Evolutionary conservation across 2,329 filamentous ascomycete genomes (phyloP).

Genomic region (Fusarium nelsonii): DNA sequence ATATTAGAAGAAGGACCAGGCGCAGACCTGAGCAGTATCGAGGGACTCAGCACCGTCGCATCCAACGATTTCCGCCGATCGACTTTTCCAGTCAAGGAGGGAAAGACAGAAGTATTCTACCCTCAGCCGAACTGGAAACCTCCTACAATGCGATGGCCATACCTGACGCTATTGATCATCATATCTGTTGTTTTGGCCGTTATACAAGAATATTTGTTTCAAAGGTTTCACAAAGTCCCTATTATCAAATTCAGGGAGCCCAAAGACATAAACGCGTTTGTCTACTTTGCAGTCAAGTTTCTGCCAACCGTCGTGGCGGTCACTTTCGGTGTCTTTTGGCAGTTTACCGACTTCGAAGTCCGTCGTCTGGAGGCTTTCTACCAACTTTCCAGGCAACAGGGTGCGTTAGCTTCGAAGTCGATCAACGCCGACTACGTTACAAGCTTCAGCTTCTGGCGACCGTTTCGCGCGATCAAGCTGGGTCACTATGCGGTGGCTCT

Average conservation of each 20-base stretch:
- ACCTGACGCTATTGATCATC: conserved; percentile 65
- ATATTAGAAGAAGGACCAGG: conserved; percentile 60
- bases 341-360: conserved; percentile 74
- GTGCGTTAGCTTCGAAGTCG: conserved; percentile 72
- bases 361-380: conserved; percentile 76
- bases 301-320: conserved; percentile 72
- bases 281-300: conserved; percentile 74
- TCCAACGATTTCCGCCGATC: conserved; percentile 53
- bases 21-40: conserved; percentile 66
- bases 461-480: conserved; percentile 70
- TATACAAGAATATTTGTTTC: conserved; percentile 68
- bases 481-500: conserved; percentile 76
- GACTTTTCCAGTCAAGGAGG: conserved; percentile 54
- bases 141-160: conserved; percentile 73
- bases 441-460: conserved; percentile 73
- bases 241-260: conserved; percentile 65
- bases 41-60: conserved; percentile 55
- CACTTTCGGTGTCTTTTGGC: conserved; percentile 73
- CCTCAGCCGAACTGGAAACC: conserved; percentile 76
- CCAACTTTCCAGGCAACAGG: conserved; percentile 70
- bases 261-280: conserved; percentile 61
- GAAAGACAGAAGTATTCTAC: conserved; percentile 66
- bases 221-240: conserved; percentile 58
- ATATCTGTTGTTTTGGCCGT: conserved; percentile 66
- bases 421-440: conserved; percentile 82